Evolutionary conservation across 2,329 filamentous ascomycete species (phyloP), one percentile per base, ranked within the genome.

Genomic region (Lachnellula suecica): DNA sequence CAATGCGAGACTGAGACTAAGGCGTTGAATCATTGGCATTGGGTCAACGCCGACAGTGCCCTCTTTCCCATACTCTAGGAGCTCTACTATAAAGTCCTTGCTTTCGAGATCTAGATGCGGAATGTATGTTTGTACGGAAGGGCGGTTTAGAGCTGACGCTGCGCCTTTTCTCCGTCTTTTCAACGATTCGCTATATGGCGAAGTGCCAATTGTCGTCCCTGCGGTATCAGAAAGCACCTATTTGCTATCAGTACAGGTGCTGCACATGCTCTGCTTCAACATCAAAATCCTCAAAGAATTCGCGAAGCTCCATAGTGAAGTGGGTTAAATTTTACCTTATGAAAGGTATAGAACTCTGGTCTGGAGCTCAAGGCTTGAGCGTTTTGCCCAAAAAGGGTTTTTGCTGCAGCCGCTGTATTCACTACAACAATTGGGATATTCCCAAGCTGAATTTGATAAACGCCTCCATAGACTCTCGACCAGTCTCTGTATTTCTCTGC

Each of bases 181-280:
- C 24, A 87, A 68, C 0, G 79, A 83, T 3, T 87, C 83, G 49
- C 78, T 83, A 63, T 84, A 88, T 0, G 84, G 84, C 1, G 81
- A 84, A 0, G 84, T 88, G 0, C 84, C 84, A 51, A 88, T 87
- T 0, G 84, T 88, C 1, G 83, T 87, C 5, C 84, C 83, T 1
- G 83, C 79, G 0, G 84, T 87, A 40, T 84, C 82, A 2, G 81
- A 84, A 34, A 11, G 7, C 31, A 15, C 13, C 8, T n/a, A 15
- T 3, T n/a, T 34, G n/a, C n/a, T 8, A 34, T 34, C 31, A 15
- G 29, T 10, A n/a, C 2, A 86, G 72, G 2, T 85, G 78, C 79
- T 83, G 22, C 11, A 4, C 23, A 31, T 29, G 13, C 3, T 45
- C 2, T 24, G 15, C 11, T 42, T 23, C 37, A 50, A 4, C 4